These are phyloP conservation scores for Rhodotorula glutinis DNA, from an alignment of 1,284 basidiomycete genomes.

Conservation along the genomic window DNA sequence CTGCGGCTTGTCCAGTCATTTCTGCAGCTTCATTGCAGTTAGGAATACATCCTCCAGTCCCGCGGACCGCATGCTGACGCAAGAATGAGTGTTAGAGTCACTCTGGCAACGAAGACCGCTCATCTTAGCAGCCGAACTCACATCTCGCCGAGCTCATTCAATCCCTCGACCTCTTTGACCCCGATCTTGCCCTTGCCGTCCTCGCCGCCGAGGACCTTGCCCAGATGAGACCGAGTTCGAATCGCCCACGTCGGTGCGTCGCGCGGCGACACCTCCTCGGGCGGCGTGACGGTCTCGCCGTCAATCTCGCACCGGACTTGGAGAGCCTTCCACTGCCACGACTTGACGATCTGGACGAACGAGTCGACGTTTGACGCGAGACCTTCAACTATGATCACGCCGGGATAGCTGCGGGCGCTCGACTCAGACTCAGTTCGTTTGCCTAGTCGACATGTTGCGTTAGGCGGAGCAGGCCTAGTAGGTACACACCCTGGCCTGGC, in stretches of 20 bases:
- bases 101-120: too few relatives aligned
- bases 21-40: conserved; percentile 32
- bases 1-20: background rate
- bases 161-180: conserved; percentile 28
- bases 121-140: conserved; percentile 7
- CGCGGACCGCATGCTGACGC: conserved; percentile 25
- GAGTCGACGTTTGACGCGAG: conserved; percentile 22
- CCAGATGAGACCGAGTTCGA: conserved; percentile 15
- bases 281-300: background rate
- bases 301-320: conserved; percentile 35
- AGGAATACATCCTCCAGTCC: conserved; percentile 27
- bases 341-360: conserved; percentile 33
- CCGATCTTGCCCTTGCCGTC: conserved; percentile 15
- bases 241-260: conserved; percentile 21
- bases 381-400: conserved; percentile 34
- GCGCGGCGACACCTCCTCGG: background rate
- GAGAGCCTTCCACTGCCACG: conserved; percentile 36
- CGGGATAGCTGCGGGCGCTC: conserved; percentile 24
- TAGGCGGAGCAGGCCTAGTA: too few relatives aligned
- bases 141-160: conserved; percentile 36
- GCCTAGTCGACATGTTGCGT: background rate
- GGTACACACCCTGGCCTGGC: conserved; percentile 30
- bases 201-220: conserved; percentile 6
- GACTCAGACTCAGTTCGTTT: background rate
- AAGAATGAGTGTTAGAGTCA: too few relatives aligned